Evolutionary conservation across 495 filamentous ascomycete species (phyloP).

Genomic region (Collariella sp.): DNA sequence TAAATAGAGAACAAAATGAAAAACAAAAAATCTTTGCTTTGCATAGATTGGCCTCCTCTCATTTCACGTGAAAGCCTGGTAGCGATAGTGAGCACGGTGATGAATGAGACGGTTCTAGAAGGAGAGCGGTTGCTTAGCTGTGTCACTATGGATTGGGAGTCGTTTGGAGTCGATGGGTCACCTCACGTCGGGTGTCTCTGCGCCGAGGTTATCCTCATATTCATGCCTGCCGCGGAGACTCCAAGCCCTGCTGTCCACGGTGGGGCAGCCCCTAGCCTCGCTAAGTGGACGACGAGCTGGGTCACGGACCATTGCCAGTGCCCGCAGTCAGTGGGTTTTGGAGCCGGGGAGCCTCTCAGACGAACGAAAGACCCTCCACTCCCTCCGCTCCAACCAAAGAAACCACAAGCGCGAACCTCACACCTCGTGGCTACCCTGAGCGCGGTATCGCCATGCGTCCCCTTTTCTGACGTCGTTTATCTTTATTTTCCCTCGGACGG

Average conservation of each 20-base stretch:
- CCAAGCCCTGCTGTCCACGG: not conserved
- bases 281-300: not conserved
- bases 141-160: not conserved
- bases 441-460: not conserved
- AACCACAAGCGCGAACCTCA: not conserved
- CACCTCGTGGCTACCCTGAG: not conserved
- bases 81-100: not conserved
- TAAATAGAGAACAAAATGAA: slow-evolving; percentile 19
- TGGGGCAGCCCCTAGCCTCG: not conserved
- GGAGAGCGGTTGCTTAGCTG: not conserved
- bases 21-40: slow-evolving; percentile 16
- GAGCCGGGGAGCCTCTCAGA: not conserved
- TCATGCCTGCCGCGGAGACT: too few relatives aligned
- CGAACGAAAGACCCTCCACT: not conserved
- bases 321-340: too few relatives aligned
- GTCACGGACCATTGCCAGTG: not conserved
- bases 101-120: not conserved
- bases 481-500: too few relatives aligned
- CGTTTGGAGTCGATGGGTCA: not conserved
- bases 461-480: not conserved
- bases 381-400: not conserved
- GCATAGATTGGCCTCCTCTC: not conserved
- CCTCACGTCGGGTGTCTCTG: not conserved
- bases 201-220: not conserved
- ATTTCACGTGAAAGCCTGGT: not conserved